Percentiles rank a stretch among this genome's conserved stretches.
Conservation (phyloP, 805 yeast genomes). For the Vanderwaltozyma yarrowii region DNA sequence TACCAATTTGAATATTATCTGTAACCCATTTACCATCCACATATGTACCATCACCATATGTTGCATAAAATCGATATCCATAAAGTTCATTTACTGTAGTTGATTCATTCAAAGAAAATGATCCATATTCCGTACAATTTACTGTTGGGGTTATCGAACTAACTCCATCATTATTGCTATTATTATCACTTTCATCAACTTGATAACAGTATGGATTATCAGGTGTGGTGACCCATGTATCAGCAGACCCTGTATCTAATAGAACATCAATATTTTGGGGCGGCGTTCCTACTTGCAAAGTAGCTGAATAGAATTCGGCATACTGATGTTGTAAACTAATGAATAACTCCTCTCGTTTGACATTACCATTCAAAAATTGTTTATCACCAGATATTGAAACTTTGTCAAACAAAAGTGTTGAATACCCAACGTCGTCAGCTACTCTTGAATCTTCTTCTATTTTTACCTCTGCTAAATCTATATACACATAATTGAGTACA, state of each 20-base stretch:
- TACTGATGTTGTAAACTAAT: background rate
- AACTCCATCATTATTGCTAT: too few relatives aligned
- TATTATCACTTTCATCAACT: background rate
- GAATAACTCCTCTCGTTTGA: too few relatives aligned
- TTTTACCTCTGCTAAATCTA: too few relatives aligned
- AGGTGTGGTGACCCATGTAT: slow-evolving; percentile 38
- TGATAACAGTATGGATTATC: slow-evolving; percentile 9
- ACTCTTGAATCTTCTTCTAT: too few relatives aligned
- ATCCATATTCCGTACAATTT: slow-evolving; percentile 33
- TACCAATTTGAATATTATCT: slow-evolving; percentile 44
- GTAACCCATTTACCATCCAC: slow-evolving; percentile 51
- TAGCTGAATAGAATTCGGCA: slow-evolving; percentile 9
- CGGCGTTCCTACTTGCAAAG: slow-evolving; percentile 35
- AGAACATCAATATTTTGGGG: slow-evolving; percentile 33
- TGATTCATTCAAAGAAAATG: slow-evolving; percentile 29
- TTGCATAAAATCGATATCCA: slow-evolving; percentile 27
- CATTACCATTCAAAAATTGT: background rate
- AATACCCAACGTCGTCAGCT: background rate
- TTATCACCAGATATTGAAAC: background rate
- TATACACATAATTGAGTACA: too few relatives aligned
- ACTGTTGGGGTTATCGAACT: too few relatives aligned
- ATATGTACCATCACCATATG: slow-evolving; percentile 39
- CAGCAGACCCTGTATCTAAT: slow-evolving; percentile 42
- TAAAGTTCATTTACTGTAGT: slow-evolving; percentile 18
- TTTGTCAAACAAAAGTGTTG: background rate